Base-by-base conservation (phyloP, 768 basidiomycete species). In the Tylopilus vinaceipallidus region DNA sequence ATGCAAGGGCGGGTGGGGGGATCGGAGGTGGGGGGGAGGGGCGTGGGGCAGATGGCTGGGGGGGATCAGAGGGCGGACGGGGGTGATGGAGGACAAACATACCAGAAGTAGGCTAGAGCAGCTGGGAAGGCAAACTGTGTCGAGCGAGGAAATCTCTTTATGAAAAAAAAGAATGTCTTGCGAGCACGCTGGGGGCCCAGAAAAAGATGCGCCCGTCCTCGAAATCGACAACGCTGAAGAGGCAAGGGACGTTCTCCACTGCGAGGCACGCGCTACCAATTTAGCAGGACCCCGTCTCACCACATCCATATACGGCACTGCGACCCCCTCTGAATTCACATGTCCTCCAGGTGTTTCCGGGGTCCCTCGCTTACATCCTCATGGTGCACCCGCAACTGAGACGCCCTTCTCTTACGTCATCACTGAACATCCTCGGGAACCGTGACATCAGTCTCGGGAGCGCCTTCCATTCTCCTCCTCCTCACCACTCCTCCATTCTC, bases 1-100 rank as follows among this genome's bases (percentile, higher is more conserved):
- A 62, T 59, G 38, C 36, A 33, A 3, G 26, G 60, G 56, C 30
- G 33, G 60, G 34, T 47, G 32, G 17, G 41, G 30, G 42, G 17
- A 45, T 45, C 51, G 47, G 44, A 47, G 33, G 37, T 56, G 39
- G 22, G 50, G 46, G 39, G 46, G 50, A 50, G 52, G 65, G 33
- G 48, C 62, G 54, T 52, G 65, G 34, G 45, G 64, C 45, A 66
- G 69, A 72, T 71, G 72, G 30, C 63, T 68, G 33, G 71, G 68
- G 54, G 59, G 65, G 54, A 65, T 71, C 50, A 56, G 58, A 54
- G 60, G 69, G 55, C 63, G 54, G 13, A 66, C 54, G 30, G 73
- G 12, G 27, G 27, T 29, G 27, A 64, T 23, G 22, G 19, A 22
- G 42, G 30, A 16, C n/a, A 16, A n/a, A 44, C 49, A 37, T 38